These are phyloP conservation scores for Haplographium delicatum DNA, from an alignment of 495 filamentous ascomycete species.

Conservation along the genomic window DNA sequence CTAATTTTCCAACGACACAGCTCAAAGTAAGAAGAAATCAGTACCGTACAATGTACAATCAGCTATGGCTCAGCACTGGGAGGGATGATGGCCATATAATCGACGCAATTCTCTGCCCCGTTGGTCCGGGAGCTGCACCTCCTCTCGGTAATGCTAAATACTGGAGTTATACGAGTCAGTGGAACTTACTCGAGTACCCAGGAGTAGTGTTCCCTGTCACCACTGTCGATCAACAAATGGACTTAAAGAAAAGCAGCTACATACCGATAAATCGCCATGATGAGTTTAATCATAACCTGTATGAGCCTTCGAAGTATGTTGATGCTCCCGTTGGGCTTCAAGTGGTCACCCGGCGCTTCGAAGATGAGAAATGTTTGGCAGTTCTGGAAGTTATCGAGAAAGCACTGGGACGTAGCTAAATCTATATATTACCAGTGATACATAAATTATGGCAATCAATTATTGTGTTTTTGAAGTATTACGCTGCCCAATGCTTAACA, in stretches of 20 bases:
- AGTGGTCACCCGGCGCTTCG: slow-evolving; percentile 37
- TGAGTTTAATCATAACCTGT: not conserved
- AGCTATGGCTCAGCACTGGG: slow-evolving; percentile 1
- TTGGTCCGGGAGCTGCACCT: slow-evolving; percentile 46
- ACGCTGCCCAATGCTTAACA: no score
- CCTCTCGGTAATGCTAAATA: slow-evolving; percentile 48
- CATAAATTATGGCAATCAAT: no score
- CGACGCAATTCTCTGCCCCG: slow-evolving; percentile 60
- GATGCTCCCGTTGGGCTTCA: slow-evolving; percentile 42
- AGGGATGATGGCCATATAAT: not conserved
- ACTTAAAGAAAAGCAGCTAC: not conserved
- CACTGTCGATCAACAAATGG: not conserved
- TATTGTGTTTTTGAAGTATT: no score
- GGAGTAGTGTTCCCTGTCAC: slow-evolving; percentile 43
- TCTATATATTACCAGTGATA: no score
- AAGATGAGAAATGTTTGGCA: slow-evolving; percentile 44
- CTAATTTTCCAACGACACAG: not conserved
- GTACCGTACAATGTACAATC: slow-evolving; percentile 5
- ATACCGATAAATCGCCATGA: slow-evolving; percentile 11
- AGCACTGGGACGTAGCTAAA: slow-evolving; percentile 3
- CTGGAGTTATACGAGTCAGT: slow-evolving; percentile 59
- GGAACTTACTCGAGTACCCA: slow-evolving; percentile 60
- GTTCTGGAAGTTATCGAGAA: slow-evolving; percentile 32
- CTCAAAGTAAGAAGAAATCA: slow-evolving; percentile 6
- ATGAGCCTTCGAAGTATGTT: slow-evolving; percentile 42